Conservation (phyloP, 2,329 filamentous ascomycete species). For the Pleoardoris graminearum region DNA sequence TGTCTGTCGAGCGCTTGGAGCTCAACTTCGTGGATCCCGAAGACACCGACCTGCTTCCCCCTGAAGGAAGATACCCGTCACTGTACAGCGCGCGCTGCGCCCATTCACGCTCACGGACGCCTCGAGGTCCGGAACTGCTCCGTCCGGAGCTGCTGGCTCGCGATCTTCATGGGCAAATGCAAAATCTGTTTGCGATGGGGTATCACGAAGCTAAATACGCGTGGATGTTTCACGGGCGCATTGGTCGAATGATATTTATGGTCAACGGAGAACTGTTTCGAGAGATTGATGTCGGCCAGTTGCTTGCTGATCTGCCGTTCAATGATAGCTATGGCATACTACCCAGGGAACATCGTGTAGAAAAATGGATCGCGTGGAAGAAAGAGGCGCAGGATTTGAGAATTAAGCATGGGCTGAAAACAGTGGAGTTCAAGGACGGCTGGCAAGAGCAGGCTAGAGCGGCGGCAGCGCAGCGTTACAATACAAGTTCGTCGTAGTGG, state of each 20-base stretch:
- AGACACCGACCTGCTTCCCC: neutral
- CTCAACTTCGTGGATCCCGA: constrained; percentile 9
- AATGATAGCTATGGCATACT: neutral
- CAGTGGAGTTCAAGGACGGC: neutral
- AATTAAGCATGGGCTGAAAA: neutral
- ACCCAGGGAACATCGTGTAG: neutral
- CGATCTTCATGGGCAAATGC: neutral
- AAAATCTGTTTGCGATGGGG: neutral
- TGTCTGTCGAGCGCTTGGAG: constrained; percentile 4
- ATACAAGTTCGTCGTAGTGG: neutral
- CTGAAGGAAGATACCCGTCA: neutral
- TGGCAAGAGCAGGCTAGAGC: constrained; percentile 2
- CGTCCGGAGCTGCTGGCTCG: constrained; percentile 1
- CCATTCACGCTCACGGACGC: neutral
- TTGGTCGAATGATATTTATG: constrained; percentile 1
- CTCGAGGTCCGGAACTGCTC: neutral
- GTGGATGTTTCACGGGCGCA: constrained; percentile 2
- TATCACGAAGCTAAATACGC: neutral
- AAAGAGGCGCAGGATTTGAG: neutral
- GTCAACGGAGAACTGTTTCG: neutral
- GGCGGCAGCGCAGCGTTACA: neutral
- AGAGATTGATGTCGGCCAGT: constrained; percentile 3
- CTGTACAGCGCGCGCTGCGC: neutral
- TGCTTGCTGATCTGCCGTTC: constrained; percentile 5
- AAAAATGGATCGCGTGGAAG: constrained; percentile 1